Percentiles rank a stretch among this genome's conserved stretches.
These are phyloP conservation scores for Wallacemonas sp. DNA, from an alignment of 208 protist species.

Conservation along the genomic window DNA sequence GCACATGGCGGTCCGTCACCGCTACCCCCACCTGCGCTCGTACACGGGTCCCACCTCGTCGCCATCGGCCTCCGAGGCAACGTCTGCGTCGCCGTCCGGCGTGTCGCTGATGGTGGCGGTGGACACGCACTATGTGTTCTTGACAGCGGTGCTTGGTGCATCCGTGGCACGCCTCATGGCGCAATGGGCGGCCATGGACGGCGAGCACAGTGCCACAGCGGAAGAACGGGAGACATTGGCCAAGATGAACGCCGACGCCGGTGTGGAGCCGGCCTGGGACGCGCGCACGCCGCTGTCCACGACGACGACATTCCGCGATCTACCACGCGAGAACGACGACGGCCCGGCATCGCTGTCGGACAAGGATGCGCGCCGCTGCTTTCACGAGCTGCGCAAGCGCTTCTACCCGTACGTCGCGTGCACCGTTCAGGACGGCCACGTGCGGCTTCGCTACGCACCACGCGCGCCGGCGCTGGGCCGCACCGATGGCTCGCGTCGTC, in stretches of 20 bases:
- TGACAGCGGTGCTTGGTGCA: constrained; percentile 35
- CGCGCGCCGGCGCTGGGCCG: not conserved
- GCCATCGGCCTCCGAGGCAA: not conserved
- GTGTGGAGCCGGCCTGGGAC: not conserved
- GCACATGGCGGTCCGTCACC: constrained; percentile 38
- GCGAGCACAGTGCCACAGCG: not conserved
- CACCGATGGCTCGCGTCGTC: not conserved
- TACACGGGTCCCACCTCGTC: too few species aligned
- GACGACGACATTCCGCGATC: not conserved
- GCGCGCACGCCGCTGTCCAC: not conserved
- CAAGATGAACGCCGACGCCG: constrained; percentile 15
- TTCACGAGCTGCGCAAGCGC: constrained; percentile 69
- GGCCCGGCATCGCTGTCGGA: constrained; percentile 28
- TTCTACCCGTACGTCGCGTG: constrained; percentile 65
- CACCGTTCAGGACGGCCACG: constrained; percentile 49
- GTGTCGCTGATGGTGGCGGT: constrained; percentile 23
- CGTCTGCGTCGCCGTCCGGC: not conserved
- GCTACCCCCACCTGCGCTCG: constrained; percentile 50
- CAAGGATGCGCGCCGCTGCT: constrained; percentile 61
- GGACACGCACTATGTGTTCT: constrained; percentile 43
- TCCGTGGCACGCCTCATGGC: constrained; percentile 35
- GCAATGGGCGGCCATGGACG: constrained; percentile 27
- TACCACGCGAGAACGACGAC: too few species aligned
- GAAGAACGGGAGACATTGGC: not conserved
- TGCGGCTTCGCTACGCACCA: constrained; percentile 18